Percentiles rank a stretch among this genome's conserved stretches.
These are phyloP conservation scores for Debaryomyces castellii DNA, from an alignment of 805 yeast genomes.

Conservation along the genomic window DNA sequence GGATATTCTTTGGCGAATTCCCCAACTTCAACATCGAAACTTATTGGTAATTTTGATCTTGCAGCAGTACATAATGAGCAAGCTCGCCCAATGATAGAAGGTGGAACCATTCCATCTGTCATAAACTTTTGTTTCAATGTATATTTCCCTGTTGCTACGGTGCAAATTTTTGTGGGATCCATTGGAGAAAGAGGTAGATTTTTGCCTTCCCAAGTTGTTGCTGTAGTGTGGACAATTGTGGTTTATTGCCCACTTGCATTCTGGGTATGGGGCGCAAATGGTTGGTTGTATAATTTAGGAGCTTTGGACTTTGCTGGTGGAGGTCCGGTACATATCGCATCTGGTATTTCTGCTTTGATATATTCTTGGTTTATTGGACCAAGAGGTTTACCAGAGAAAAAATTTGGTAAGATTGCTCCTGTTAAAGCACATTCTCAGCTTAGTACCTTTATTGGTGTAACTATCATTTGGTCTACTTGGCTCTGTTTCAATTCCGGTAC, in stretches of 20 bases:
- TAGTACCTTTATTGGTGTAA: slow-evolving; percentile 43
- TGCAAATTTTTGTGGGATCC: slow-evolving; percentile 47
- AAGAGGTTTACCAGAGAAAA: slow-evolving; percentile 24
- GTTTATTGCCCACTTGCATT: slow-evolving; percentile 47
- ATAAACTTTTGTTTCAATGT: slow-evolving; percentile 44
- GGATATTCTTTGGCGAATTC: slow-evolving; percentile 47
- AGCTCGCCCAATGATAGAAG: slow-evolving; percentile 41
- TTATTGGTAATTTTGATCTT: slow-evolving; percentile 35
- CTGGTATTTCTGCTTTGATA: slow-evolving; percentile 44
- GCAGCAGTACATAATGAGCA: slow-evolving; percentile 41
- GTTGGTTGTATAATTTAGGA: slow-evolving; percentile 45
- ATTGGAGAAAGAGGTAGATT: slow-evolving; percentile 43
- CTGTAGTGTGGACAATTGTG: slow-evolving; percentile 40
- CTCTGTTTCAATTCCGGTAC: slow-evolving; percentile 50
- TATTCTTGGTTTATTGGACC: slow-evolving; percentile 45
- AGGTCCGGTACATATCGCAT: slow-evolving; percentile 48
- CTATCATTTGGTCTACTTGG: slow-evolving; percentile 51
- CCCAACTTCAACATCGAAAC: slow-evolving; percentile 22
- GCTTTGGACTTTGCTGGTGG: slow-evolving; percentile 51
- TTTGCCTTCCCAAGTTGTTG: slow-evolving; percentile 41
- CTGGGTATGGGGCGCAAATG: slow-evolving; percentile 47
- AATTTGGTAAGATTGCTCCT: slow-evolving; percentile 19
- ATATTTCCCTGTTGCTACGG: slow-evolving; percentile 49
- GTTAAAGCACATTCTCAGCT: slow-evolving; percentile 35
- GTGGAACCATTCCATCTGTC: slow-evolving; percentile 49